Base-by-base conservation (phyloP, 192 early-diverging fungal genomes). In the Linnemannia schmuckeri region DNA sequence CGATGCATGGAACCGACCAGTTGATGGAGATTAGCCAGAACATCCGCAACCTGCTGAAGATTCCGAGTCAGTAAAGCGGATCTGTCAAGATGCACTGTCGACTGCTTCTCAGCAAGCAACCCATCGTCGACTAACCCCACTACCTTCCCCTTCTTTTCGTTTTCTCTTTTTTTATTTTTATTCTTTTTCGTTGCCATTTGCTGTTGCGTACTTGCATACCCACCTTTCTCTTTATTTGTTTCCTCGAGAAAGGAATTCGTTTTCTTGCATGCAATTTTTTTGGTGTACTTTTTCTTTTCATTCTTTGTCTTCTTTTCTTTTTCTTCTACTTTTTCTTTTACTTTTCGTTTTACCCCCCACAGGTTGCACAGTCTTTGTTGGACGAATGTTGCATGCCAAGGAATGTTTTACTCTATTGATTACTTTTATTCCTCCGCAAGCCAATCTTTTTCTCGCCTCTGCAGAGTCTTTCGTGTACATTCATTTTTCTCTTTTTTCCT, bases 21-120 rank as follows among this genome's bases (percentile, higher is more conserved):
- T 52, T 92, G 42, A 85, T 81, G 20, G 91, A 92, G 63, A 90
- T 92, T 33, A 89, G 88, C 24, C 85, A 90, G 75, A 85, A 77
- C 61, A 63, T 92, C 20, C 82, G 89, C 75, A 89, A 69, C 35
- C 70, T 92, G 78, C 82, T 92, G 17, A 92, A 91, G 47, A 91
- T 92, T 63, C 82, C 84, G 66, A 78, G 88, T 42, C 84, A 87
- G 75, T 87, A 82, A 74, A 7, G 55, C 7, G 38, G 42, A 42
- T 17, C 22, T 7, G 40, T 13, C 46, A 40, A 15, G n/a, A 17
- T 24, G 33, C 41, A 71, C 5, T 61, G 30, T 52, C 27, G 30
- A 37, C 52, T 18, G 17, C 54, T 38, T 52, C 22, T 35, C 10
- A 38, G 8, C 52, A 3, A 47, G 22, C 42, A 4, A 13, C 4